Evolutionary conservation across 495 filamentous ascomycete genomes (phyloP).

Genomic region (Chlorociboria aeruginascens): DNA sequence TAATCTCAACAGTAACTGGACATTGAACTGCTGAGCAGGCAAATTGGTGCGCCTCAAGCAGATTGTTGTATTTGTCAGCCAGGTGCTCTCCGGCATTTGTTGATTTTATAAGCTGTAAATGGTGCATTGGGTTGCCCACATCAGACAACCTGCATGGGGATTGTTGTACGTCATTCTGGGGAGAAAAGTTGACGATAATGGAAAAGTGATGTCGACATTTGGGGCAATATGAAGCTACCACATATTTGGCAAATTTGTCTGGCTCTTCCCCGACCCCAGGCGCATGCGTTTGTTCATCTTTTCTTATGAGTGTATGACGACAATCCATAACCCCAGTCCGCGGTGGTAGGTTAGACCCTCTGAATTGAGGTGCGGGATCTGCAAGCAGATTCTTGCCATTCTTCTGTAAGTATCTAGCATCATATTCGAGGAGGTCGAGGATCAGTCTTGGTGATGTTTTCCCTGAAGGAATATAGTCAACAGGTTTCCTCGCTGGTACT

Average conservation of each 20-base stretch:
- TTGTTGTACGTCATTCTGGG: neutral
- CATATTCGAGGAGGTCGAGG: slow-evolving; percentile 19
- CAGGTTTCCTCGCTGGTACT: no score
- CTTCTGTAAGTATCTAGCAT: slow-evolving; percentile 2
- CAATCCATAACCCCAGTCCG: slow-evolving; percentile 12
- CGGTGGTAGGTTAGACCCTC: neutral
- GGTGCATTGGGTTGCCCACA: slow-evolving; percentile 15
- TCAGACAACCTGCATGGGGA: slow-evolving; percentile 11
- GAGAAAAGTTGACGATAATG: slow-evolving; percentile 11
- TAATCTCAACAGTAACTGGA: slow-evolving; percentile 12
- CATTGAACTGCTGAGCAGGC: slow-evolving; percentile 12
- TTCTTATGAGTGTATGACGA: slow-evolving; percentile 16
- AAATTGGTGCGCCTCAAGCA: slow-evolving; percentile 11
- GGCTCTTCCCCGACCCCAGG: slow-evolving; percentile 11
- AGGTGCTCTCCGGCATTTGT: slow-evolving; percentile 1
- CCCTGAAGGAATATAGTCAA: slow-evolving; percentile 4
- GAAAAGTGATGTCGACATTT: slow-evolving; percentile 15
- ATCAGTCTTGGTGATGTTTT: slow-evolving; percentile 19
- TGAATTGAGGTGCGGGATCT: slow-evolving; percentile 12
- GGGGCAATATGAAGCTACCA: slow-evolving; percentile 14
- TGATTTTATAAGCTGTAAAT: slow-evolving; percentile 6
- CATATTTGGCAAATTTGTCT: slow-evolving; percentile 2
- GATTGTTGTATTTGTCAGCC: slow-evolving; percentile 10
- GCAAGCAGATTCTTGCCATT: slow-evolving; percentile 14
- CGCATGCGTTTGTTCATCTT: slow-evolving; percentile 3